Conservation (phyloP, 805 yeast species). For the Cyberlindnera mississippiensis region DNA sequence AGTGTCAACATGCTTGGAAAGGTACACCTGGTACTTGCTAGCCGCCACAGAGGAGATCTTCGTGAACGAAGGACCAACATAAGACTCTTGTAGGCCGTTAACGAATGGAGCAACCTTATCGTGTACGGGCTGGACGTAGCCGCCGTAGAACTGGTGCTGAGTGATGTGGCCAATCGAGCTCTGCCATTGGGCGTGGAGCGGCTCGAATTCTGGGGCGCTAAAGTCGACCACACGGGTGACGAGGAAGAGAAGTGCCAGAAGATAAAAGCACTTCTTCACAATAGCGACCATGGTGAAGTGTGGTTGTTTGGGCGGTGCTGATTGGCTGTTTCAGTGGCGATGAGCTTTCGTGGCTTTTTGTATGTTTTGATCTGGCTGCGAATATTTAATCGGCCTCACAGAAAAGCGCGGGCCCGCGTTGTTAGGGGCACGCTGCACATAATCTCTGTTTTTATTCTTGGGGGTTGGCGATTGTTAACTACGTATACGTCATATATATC, state of each 20-base stretch:
- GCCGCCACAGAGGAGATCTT: constrained; percentile 2
- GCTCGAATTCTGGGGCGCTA: constrained; percentile 21
- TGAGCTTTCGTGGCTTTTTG: constrained; percentile 1
- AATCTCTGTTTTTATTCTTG: no score
- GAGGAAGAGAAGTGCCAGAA: constrained; percentile 12
- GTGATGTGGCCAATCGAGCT: constrained; percentile 8
- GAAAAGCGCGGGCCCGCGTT: no score
- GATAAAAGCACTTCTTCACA: constrained; percentile 15
- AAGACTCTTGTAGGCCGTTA: constrained; percentile 3
- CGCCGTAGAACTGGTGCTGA: constrained; percentile 18
- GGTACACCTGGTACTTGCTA: constrained; percentile 13
- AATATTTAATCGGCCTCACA: no score
- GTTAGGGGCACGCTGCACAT: no score
- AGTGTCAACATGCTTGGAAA: constrained; percentile 14
- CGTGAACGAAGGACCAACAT: constrained; percentile 12
- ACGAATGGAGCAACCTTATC: constrained; percentile 12
- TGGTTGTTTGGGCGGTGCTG: background rate
- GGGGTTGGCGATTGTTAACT: no score
- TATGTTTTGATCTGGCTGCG: background rate
- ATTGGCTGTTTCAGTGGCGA: background rate
- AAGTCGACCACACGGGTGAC: constrained; percentile 22
- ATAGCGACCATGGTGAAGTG: constrained; percentile 9
- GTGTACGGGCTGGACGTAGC: constrained; percentile 19
- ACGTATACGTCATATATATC: no score
- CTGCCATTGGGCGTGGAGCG: constrained; percentile 19